These are phyloP conservation scores for Taphrina sp. DNA, from an alignment of 1,139 yeast genomes.

Conservation along the genomic window DNA sequence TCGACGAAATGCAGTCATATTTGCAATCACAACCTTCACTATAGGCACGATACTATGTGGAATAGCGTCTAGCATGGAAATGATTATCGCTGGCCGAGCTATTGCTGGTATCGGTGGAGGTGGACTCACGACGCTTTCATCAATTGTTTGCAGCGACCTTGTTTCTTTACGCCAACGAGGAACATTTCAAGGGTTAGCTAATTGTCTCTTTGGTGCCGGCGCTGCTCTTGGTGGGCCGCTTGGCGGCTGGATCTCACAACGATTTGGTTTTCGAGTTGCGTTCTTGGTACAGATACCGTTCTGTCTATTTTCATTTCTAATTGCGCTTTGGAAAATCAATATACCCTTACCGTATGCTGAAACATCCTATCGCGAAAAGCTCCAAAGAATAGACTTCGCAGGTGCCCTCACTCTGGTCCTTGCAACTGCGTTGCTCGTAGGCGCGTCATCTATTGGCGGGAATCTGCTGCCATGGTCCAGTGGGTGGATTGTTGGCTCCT, in stretches of 20 bases:
- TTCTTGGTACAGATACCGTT: constrained; percentile 65
- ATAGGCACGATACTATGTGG: constrained; percentile 50
- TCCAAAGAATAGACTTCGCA: constrained; percentile 60
- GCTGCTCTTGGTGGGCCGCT: constrained; percentile 54
- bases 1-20: constrained; percentile 48
- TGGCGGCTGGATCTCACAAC: constrained; percentile 68
- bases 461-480: constrained; percentile 49
- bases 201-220: constrained; percentile 48
- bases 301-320: constrained; percentile 51
- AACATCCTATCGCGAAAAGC: constrained; percentile 31
- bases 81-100: constrained; percentile 52
- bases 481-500: constrained; percentile 44
- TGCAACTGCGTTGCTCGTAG: constrained; percentile 54
- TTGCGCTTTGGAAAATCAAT: constrained; percentile 35
- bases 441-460: constrained; percentile 72
- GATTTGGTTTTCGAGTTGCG: constrained; percentile 77
- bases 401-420: constrained; percentile 65
- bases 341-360: constrained; percentile 31
- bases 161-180: constrained; percentile 54
- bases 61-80: constrained; percentile 48
- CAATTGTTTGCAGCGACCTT: constrained; percentile 53
- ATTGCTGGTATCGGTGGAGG: constrained; percentile 57
- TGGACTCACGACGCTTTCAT: constrained; percentile 51
- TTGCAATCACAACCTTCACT: constrained; percentile 52
- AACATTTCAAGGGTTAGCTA: constrained; percentile 48